These are phyloP conservation scores for Saccharomyces eubayanus DNA, from an alignment of 805 yeast species.

Conservation along the genomic window DNA sequence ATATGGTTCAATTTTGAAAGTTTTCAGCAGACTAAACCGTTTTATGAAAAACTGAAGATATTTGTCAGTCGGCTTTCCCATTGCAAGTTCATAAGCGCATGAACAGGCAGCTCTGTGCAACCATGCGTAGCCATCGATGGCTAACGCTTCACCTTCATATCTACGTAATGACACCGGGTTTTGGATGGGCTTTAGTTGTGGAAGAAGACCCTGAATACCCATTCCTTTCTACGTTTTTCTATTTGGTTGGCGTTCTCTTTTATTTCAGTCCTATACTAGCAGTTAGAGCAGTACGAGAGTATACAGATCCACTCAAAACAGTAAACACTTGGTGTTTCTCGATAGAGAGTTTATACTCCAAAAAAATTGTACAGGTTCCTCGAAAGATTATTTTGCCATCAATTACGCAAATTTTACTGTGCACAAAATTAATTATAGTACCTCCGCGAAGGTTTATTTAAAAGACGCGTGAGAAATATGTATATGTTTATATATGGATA, in stretches of 20 bases:
- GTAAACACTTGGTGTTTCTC: not conserved
- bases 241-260: conserved; percentile 4
- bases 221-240: conserved; percentile 28
- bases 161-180: conserved; percentile 46
- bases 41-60: conserved; percentile 63
- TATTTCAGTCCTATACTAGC: not conserved
- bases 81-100: conserved; percentile 77
- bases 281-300: not conserved
- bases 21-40: conserved; percentile 54
- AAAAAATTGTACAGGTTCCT: not conserved
- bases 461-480: conserved; percentile 6
- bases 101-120: conserved; percentile 76
- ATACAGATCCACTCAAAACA: not conserved
- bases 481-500: not conserved
- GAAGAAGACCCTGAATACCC: conserved; percentile 82
- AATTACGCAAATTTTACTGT: not conserved
- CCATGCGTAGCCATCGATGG: conserved; percentile 97
- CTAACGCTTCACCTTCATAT: conserved; percentile 68
- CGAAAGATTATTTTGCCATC: not conserved
- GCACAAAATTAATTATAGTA: not conserved
- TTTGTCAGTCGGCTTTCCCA: conserved; percentile 59
- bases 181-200: conserved; percentile 69
- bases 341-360: not conserved
- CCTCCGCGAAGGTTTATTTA: not conserved
- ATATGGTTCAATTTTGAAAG: conserved; percentile 68